Percentiles rank a stretch among this genome's conserved stretches.
These are phyloP conservation scores for Lophium mytilinum DNA, from an alignment of 495 filamentous ascomycete species.

Conservation along the genomic window DNA sequence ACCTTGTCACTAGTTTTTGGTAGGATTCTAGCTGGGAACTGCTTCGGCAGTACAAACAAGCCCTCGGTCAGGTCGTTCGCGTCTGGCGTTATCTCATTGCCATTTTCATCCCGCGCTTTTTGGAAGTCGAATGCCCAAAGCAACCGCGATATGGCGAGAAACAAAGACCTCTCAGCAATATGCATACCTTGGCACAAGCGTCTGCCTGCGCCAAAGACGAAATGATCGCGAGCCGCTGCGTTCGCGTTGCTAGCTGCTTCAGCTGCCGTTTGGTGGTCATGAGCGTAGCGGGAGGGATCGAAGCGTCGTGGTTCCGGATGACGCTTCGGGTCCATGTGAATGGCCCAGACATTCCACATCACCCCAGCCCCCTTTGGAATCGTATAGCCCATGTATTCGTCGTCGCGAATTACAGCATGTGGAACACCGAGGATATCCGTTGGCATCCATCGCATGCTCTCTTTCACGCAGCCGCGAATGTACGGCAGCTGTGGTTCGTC, in stretches of 20 bases:
- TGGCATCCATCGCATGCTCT: conserved; percentile 16
- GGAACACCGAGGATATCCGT: conserved; percentile 9
- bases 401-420: conserved; percentile 21
- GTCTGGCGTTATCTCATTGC: not conserved
- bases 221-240: conserved; percentile 4
- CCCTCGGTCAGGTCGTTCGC: too few relatives aligned
- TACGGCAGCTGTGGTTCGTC: conserved; percentile 19
- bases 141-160: conserved; percentile 1
- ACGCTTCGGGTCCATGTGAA: conserved; percentile 23
- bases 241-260: not conserved
- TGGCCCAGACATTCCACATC: conserved; percentile 20
- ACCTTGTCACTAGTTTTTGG: not conserved
- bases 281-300: conserved; percentile 1
- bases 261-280: conserved; percentile 1
- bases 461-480: conserved; percentile 18
- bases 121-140: conserved; percentile 13
- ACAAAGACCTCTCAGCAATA: conserved; percentile 6
- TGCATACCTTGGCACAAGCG: conserved; percentile 11
- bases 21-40: too few relatives aligned
- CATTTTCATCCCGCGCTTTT: not conserved
- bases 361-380: conserved; percentile 25
- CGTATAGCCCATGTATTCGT: conserved; percentile 26
- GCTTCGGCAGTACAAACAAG: too few relatives aligned
- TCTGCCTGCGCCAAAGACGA: conserved; percentile 9
- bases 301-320: conserved; percentile 31